phyloP scores from a whole-genome alignment of 2,329 filamentous ascomycete species.

The Penicillium sp. region DNA sequence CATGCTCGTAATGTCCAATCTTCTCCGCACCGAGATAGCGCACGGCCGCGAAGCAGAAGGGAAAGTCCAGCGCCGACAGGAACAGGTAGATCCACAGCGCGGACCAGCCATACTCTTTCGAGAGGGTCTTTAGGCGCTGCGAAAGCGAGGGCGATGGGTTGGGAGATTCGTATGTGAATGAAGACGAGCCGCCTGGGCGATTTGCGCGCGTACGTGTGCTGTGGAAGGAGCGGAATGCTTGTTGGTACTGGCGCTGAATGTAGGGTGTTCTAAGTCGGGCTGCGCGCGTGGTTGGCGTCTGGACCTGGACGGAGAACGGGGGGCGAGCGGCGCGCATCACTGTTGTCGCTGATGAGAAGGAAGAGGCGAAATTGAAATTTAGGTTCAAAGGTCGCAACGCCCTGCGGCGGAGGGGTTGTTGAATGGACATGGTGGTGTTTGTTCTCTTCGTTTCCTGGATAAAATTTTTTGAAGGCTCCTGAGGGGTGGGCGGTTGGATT shows the following conservation, averaged over 20 bases:
- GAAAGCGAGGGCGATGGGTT: constrained; percentile 60
- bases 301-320: constrained; percentile 11
- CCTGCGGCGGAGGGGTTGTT: constrained; percentile 28
- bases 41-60: constrained; percentile 91
- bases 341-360: neutral
- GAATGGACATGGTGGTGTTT: constrained; percentile 19
- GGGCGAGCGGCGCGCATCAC: constrained; percentile 6
- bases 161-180: constrained; percentile 15
- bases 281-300: constrained; percentile 1
- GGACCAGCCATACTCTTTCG: constrained; percentile 91
- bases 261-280: neutral
- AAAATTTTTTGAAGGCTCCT: neutral
- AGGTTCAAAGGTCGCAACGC: constrained; percentile 18
- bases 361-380: neutral
- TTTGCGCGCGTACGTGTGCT: constrained; percentile 19
- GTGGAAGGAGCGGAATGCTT: constrained; percentile 34
- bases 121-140: constrained; percentile 78
- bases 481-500: neutral
- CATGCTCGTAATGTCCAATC: constrained; percentile 67
- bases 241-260: constrained; percentile 6
- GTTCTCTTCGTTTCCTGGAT: neutral
- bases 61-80: constrained; percentile 86
- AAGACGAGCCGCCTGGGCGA: constrained; percentile 5
- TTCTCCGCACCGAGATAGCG: constrained; percentile 80
- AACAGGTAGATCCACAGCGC: constrained; percentile 88